phyloP scores from a whole-genome alignment of 352 stramenopile species.

The Pythium biforme region DNA sequence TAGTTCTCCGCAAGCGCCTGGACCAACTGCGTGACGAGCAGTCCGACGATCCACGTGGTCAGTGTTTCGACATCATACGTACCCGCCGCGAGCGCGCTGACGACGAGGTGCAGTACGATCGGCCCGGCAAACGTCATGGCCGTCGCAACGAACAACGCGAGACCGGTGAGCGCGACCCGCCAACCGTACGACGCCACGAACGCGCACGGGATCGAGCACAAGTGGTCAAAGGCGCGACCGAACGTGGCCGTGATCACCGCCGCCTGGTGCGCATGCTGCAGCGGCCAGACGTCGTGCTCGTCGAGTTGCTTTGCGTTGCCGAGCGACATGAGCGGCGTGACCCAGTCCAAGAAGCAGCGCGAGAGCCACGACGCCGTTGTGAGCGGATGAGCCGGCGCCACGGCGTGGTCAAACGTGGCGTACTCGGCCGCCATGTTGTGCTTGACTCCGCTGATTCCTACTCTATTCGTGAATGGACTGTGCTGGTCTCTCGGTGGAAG shows the following conservation, averaged over 20 bases:
- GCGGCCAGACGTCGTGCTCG: slow-evolving; percentile 42
- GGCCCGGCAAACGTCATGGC: slow-evolving; percentile 39
- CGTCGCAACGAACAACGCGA: slow-evolving; percentile 38
- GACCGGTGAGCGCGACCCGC: slow-evolving; percentile 33
- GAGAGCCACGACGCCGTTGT: too few species aligned
- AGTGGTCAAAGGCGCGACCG: background rate
- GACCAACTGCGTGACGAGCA: slow-evolving; percentile 48
- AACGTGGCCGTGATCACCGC: background rate
- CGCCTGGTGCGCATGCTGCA: slow-evolving; percentile 6
- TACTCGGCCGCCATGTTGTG: too few species aligned
- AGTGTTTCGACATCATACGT: slow-evolving; percentile 29
- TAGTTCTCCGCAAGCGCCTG: slow-evolving; percentile 54
- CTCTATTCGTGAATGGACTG: too few species aligned
- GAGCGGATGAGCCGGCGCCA: too few species aligned
- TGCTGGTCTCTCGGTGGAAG: too few species aligned
- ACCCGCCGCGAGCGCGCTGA: background rate
- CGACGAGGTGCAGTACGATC: slow-evolving; percentile 23
- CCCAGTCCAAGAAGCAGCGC: too few species aligned
- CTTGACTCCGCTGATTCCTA: too few species aligned
- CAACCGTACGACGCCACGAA: slow-evolving; percentile 30
- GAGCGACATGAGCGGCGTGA: slow-evolving; percentile 45
- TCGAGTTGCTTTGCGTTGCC: slow-evolving; percentile 48
- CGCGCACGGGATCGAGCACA: slow-evolving; percentile 33
- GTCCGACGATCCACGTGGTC: slow-evolving; percentile 12
- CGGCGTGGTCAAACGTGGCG: too few species aligned